These are phyloP conservation scores for Diaporthe aspalathi DNA, from an alignment of 2,329 filamentous ascomycete species.

Conservation along the genomic window DNA sequence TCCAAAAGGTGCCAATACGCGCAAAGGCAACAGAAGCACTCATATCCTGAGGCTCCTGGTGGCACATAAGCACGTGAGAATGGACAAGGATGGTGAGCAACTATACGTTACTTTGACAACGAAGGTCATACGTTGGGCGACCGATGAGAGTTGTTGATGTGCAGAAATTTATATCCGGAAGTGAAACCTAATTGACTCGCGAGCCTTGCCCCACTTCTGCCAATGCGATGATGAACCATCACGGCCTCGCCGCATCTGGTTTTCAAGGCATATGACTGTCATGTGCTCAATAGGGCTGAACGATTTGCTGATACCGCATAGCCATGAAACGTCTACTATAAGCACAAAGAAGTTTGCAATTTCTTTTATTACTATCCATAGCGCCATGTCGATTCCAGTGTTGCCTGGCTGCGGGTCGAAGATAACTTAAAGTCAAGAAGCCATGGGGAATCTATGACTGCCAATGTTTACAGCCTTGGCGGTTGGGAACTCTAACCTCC, in stretches of 20 bases:
- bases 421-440: no score
- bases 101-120: neutral
- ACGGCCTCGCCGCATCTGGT: conserved; percentile 11
- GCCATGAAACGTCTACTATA: neutral
- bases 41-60: neutral
- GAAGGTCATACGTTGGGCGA: neutral
- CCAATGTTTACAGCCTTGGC: no score
- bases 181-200: conserved; percentile 25
- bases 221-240: conserved; percentile 3
- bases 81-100: neutral
- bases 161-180: conserved; percentile 20
- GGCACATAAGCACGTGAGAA: conserved; percentile 2
- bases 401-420: no score
- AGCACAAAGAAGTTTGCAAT: no score
- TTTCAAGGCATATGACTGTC: neutral
- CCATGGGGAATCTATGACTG: neutral
- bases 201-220: neutral
- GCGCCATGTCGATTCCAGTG: no score
- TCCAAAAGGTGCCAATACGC: neutral
- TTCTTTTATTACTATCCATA: no score
- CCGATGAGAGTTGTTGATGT: neutral
- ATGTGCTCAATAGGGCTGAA: neutral
- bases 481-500: neutral
- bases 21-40: neutral
- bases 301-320: neutral